phyloP scores from a whole-genome alignment of 2,329 filamentous ascomycete genomes.

The Leptographium wingfieldii region DNA sequence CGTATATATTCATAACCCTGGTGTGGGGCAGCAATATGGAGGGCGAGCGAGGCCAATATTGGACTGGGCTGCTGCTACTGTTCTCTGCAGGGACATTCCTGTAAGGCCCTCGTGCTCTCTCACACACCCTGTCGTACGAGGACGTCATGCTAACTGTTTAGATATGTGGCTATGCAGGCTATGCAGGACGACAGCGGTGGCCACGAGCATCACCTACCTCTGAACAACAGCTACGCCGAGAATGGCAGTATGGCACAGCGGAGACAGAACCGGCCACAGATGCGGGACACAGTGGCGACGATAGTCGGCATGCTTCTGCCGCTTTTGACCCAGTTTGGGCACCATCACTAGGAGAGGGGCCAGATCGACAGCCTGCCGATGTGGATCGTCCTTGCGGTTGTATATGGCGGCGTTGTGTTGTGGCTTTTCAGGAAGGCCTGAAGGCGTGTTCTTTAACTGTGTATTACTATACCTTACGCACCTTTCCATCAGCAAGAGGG shows the following conservation, averaged over 20 bases:
- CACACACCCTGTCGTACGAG: not conserved
- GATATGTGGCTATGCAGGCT: slow-evolving; percentile 96
- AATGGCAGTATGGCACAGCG: slow-evolving; percentile 28
- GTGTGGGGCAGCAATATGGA: slow-evolving; percentile 47
- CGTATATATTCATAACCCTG: slow-evolving; percentile 67
- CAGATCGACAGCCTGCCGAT: not conserved
- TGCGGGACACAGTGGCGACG: slow-evolving; percentile 58
- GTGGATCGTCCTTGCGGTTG: not conserved
- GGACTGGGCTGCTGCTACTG: slow-evolving; percentile 83
- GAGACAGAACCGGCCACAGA: slow-evolving; percentile 42
- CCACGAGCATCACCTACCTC: slow-evolving; percentile 35
- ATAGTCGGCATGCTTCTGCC: slow-evolving; percentile 68
- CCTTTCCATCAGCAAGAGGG: not conserved
- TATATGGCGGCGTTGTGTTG: not conserved
- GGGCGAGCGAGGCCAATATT: slow-evolving; percentile 61
- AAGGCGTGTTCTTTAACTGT: not conserved
- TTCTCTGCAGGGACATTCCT: slow-evolving; percentile 94
- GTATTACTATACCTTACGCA: not conserved
- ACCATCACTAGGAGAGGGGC: slow-evolving; percentile 41
- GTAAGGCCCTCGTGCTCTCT: slow-evolving; percentile 38
- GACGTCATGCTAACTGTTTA: slow-evolving; percentile 22
- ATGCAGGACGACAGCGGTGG: slow-evolving; percentile 66
- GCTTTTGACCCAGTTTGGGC: slow-evolving; percentile 64
- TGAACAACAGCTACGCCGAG: slow-evolving; percentile 42
- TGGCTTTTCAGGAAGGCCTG: not conserved